Conservation (phyloP, 2,329 filamentous ascomycete genomes). For the Samsoniella hepiali region DNA sequence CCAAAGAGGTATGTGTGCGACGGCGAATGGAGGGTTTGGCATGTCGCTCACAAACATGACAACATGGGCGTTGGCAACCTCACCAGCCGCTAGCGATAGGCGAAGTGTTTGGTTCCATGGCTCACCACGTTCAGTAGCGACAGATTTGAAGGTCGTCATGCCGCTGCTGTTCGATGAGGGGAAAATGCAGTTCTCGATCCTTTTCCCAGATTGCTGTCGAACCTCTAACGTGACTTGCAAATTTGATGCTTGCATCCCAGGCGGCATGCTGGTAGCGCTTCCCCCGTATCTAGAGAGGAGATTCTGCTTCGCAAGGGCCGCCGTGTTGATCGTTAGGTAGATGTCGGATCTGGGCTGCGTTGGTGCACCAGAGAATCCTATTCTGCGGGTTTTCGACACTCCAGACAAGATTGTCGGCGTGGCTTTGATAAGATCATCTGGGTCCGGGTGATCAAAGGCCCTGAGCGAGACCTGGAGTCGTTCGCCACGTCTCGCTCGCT, state of each 20-base stretch:
- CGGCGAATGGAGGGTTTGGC: slow-evolving; percentile 82
- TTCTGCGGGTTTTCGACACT: slow-evolving; percentile 76
- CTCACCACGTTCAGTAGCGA: slow-evolving; percentile 73
- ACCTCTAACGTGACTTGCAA: slow-evolving; percentile 89
- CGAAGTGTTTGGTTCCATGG: slow-evolving; percentile 87
- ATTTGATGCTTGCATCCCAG: slow-evolving; percentile 63
- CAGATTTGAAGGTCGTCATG: slow-evolving; percentile 84
- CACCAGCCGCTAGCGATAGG: slow-evolving; percentile 71
- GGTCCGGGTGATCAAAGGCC: slow-evolving; percentile 72
- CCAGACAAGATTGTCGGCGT: slow-evolving; percentile 85
- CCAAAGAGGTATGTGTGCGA: slow-evolving; percentile 93
- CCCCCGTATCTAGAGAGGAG: slow-evolving; percentile 64
- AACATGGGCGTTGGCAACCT: slow-evolving; percentile 79
- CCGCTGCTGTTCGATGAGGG: slow-evolving; percentile 76
- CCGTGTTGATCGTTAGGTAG: slow-evolving; percentile 80
- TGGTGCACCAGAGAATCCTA: slow-evolving; percentile 90
- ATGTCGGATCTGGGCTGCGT: slow-evolving; percentile 89
- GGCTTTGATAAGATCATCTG: slow-evolving; percentile 75
- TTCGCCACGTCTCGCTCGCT: slow-evolving; percentile 69
- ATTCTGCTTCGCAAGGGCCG: slow-evolving; percentile 73
- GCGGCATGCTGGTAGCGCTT: slow-evolving; percentile 69
- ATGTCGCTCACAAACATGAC: slow-evolving; percentile 87
- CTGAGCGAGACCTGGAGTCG: slow-evolving; percentile 76
- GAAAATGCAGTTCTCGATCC: slow-evolving; percentile 84
- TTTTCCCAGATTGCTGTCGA: slow-evolving; percentile 70